phyloP scores from a whole-genome alignment of 495 filamentous ascomycete species.

The Talaromyces liani region DNA sequence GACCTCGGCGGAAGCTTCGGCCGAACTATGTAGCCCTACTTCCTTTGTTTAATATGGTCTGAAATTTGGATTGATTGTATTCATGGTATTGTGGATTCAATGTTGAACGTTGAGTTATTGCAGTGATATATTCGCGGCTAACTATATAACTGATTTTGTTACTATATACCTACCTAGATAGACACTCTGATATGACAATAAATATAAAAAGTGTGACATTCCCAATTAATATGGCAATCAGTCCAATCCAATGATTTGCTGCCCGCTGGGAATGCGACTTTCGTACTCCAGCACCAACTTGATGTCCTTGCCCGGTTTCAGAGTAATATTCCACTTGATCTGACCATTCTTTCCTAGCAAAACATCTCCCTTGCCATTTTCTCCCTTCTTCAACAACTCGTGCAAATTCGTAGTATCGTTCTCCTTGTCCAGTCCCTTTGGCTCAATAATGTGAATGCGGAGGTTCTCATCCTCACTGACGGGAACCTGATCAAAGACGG shows the following conservation, averaged over 20 bases:
- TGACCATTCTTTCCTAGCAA: slow-evolving; percentile 51
- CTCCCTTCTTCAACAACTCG: slow-evolving; percentile 9
- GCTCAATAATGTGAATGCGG: slow-evolving; percentile 43
- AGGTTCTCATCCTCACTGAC: slow-evolving; percentile 59
- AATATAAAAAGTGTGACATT: too few species aligned
- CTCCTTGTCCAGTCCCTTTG: slow-evolving; percentile 39
- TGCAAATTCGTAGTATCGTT: slow-evolving; percentile 27
- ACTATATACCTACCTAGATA: background rate
- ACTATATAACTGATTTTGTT: background rate
- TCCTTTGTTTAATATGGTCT: background rate
- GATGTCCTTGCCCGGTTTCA: slow-evolving; percentile 50
- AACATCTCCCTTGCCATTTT: slow-evolving; percentile 13
- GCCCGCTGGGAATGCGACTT: slow-evolving; percentile 45
- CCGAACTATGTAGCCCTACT: background rate
- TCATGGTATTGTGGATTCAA: too few species aligned
- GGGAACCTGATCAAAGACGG: slow-evolving; percentile 60
- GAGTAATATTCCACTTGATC: slow-evolving; percentile 49
- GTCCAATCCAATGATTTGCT: slow-evolving; percentile 27
- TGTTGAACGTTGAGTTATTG: too few species aligned
- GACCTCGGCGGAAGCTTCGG: background rate
- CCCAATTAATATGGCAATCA: background rate
- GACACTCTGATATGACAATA: background rate
- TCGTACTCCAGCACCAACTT: slow-evolving; percentile 59
- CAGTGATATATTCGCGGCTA: too few species aligned
- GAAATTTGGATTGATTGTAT: too few species aligned